A percentile compares a stretch with the other conserved stretches of the same genome.
These are phyloP conservation scores for Wallacemonas sp. DNA, from an alignment of 208 protist genomes.

Conservation along the genomic window DNA sequence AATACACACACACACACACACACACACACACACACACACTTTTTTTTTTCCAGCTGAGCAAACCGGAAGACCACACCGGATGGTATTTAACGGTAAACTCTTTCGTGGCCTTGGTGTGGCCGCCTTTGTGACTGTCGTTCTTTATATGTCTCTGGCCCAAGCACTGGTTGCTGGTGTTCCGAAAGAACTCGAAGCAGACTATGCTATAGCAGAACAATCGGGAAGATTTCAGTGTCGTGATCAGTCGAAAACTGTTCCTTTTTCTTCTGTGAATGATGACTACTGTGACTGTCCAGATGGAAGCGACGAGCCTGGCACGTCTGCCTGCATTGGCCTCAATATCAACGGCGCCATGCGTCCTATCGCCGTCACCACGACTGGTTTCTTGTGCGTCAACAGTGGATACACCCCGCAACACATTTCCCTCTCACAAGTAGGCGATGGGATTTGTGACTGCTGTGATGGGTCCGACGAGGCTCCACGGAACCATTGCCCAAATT, in stretches of 20 bases:
- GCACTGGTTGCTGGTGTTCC: conserved; percentile 29
- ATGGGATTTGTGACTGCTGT: conserved; percentile 95
- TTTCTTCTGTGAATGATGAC: conserved; percentile 91
- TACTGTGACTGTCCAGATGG: conserved; percentile 96
- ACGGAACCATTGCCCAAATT: conserved; percentile 50
- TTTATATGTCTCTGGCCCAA: not conserved
- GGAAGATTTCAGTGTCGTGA: conserved; percentile 50
- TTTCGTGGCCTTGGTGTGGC: not conserved
- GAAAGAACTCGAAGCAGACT: conserved; percentile 15
- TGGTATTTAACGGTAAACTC: too few species aligned
- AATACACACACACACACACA: too few species aligned
- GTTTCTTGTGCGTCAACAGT: conserved; percentile 87
- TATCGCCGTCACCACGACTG: conserved; percentile 8
- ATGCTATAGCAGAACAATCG: conserved; percentile 18
- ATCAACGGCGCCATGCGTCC: conserved; percentile 2
- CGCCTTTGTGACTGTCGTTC: not conserved
- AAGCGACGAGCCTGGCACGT: conserved; percentile 93
- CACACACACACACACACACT: too few species aligned
- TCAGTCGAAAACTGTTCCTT: conserved; percentile 43
- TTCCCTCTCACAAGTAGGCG: conserved; percentile 75
- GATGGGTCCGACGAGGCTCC: conserved; percentile 91
- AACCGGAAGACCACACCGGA: too few species aligned
- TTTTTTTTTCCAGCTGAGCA: conserved; percentile 11
- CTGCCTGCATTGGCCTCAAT: conserved; percentile 45
- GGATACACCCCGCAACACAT: conserved; percentile 55